phyloP scores from a whole-genome alignment of 106 monocot genomes.

The Allium fistulosum region DNA sequence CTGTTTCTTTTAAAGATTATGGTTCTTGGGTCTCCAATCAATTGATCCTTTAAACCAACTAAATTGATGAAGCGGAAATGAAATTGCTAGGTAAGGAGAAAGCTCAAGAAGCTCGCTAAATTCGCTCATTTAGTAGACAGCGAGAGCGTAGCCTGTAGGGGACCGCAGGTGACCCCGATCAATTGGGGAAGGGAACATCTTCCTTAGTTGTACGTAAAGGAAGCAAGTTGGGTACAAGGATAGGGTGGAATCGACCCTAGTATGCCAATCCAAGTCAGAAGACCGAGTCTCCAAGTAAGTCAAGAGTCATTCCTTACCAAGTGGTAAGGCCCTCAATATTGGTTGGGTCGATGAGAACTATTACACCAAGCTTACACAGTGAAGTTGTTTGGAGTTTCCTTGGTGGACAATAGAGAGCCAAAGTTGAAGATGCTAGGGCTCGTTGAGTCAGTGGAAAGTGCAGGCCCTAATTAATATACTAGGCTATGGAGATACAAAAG shows the following conservation, averaged over 20 bases:
- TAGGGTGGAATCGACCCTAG: neutral
- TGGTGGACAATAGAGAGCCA: neutral
- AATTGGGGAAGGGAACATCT: neutral
- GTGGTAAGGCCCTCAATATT: neutral
- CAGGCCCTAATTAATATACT: neutral
- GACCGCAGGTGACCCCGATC: too few relatives aligned
- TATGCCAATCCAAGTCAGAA: slow-evolving; percentile 1
- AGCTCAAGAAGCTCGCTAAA: too few relatives aligned
- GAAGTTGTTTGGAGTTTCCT: neutral
- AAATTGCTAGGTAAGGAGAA: neutral
- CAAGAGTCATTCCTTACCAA: neutral
- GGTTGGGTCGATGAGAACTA: neutral
- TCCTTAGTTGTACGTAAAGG: neutral
- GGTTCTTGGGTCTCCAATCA: neutral
- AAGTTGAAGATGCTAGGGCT: neutral
- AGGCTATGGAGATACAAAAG: neutral
- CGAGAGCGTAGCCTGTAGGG: too few relatives aligned
- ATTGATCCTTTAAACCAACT: neutral
- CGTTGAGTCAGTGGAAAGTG: neutral
- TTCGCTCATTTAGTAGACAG: too few relatives aligned
- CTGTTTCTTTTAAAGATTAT: neutral
- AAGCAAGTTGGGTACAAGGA: neutral
- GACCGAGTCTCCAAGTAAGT: neutral
- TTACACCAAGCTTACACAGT: neutral
- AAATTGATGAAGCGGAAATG: neutral